Evolutionary conservation across 768 basidiomycete species (phyloP).

Genomic region (Kwoniella mangroviensis): DNA sequence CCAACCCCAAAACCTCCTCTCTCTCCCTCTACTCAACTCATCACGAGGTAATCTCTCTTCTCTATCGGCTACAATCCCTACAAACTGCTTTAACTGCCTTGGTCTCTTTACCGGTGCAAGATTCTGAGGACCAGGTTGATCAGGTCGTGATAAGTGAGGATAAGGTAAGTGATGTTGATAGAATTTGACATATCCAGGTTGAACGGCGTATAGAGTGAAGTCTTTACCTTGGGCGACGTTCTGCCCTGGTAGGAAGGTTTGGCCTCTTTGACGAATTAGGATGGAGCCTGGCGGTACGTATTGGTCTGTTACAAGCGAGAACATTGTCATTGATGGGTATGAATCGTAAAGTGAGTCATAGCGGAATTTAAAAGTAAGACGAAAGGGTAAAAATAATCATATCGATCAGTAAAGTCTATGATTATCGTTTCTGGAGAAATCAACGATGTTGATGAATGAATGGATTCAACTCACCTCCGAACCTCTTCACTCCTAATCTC

Average conservation of each 20-base stretch:
- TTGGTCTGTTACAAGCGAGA: constrained; percentile 67
- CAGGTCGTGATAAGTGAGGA: constrained; percentile 33
- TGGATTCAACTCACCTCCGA: constrained; percentile 84
- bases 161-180: constrained; percentile 62
- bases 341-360: constrained; percentile 8
- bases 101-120: constrained; percentile 53
- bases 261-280: constrained; percentile 91
- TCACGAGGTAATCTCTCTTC: constrained; percentile 88
- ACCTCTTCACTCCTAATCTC: constrained; percentile 93
- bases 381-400: too few species aligned
- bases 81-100: constrained; percentile 48
- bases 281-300: constrained; percentile 93
- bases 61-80: constrained; percentile 80
- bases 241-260: constrained; percentile 89
- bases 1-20: constrained; percentile 69
- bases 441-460: too few species aligned
- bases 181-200: constrained; percentile 91
- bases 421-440: too few species aligned
- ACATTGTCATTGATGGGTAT: neutral
- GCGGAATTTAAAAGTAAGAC: too few species aligned
- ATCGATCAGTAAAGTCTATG: too few species aligned
- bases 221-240: constrained; percentile 91
- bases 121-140: constrained; percentile 56
- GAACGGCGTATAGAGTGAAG: constrained; percentile 88
- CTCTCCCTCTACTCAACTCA: constrained; percentile 72